Evolutionary conservation across 163 green algal species (phyloP).

Genomic region (Volvox carteri): DNA sequence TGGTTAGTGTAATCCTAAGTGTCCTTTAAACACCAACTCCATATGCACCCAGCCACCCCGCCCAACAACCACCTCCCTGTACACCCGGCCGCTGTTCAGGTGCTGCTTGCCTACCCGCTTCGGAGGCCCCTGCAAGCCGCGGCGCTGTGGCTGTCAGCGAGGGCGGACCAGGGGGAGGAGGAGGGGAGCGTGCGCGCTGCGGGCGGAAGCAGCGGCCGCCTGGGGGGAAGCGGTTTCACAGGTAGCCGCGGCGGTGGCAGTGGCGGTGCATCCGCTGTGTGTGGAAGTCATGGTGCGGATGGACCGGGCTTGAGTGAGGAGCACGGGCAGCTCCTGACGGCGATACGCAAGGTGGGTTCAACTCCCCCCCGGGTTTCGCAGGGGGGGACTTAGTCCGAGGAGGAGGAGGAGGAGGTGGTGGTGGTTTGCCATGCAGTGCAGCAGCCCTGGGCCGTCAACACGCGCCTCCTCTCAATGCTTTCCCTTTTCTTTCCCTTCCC

Average conservation of each 20-base stretch:
- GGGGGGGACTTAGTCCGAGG: no score
- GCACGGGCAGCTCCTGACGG: neutral
- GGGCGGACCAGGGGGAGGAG: neutral
- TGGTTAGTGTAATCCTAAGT: no score
- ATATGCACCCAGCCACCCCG: no score
- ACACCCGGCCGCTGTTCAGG: no score
- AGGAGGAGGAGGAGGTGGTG: no score
- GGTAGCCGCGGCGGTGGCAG: neutral
- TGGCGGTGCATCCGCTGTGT: neutral
- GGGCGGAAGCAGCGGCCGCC: neutral
- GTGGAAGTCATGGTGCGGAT: neutral
- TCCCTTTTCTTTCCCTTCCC: no score
- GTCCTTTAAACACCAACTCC: no score
- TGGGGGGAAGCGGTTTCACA: neutral
- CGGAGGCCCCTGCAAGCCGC: slow-evolving; percentile 54
- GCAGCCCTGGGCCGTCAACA: no score
- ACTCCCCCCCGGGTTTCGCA: no score
- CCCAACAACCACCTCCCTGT: neutral
- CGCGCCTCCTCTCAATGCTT: no score
- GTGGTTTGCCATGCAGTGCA: no score
- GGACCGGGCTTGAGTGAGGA: neutral
- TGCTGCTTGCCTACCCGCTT: slow-evolving; percentile 49
- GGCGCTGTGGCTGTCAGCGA: slow-evolving; percentile 54
- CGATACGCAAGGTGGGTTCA: slow-evolving; percentile 22
- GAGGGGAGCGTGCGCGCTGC: no score